phyloP scores from a whole-genome alignment of 192 early-diverging fungal genomes.

The Pilaira anomala region DNA sequence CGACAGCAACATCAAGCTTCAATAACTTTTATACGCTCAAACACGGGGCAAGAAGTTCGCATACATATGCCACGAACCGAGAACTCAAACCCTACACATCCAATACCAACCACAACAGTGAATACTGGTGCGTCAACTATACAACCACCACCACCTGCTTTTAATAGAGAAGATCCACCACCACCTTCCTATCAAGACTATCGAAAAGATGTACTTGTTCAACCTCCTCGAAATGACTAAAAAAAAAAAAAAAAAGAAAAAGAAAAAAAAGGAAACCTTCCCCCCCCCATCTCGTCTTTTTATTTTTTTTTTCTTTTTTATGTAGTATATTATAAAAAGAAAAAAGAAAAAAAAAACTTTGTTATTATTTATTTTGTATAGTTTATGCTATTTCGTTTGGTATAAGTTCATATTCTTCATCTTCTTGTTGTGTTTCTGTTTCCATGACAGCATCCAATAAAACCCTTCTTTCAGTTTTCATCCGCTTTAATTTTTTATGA shows the following conservation, averaged over 20 bases:
- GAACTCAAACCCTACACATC: not conserved
- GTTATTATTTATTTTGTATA: constrained; percentile 4
- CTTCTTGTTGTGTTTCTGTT: constrained; percentile 17
- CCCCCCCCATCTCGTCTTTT: too few relatives aligned
- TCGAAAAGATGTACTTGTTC: constrained; percentile 23
- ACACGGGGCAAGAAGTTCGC: too few relatives aligned
- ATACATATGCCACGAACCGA: too few relatives aligned
- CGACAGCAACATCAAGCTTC: too few relatives aligned
- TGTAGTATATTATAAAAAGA: not conserved
- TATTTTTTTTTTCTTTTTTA: too few relatives aligned
- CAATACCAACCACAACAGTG: not conserved
- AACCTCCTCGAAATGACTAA: not conserved
- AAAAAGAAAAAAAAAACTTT: not conserved
- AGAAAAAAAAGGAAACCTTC: not conserved
- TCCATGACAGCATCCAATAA: constrained; percentile 40
- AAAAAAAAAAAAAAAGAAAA: not conserved
- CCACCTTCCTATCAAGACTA: constrained; percentile 37
- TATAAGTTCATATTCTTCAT: constrained; percentile 7
- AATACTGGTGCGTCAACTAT: too few relatives aligned
- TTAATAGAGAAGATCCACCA: constrained; percentile 20
- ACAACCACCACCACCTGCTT: constrained; percentile 5
- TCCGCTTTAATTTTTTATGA: constrained; percentile 35
- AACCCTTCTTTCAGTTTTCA: constrained; percentile 41
- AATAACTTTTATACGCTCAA: too few relatives aligned
- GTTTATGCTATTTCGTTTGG: constrained; percentile 1